These are phyloP conservation scores for Cryptococcus sp. DNA, from an alignment of 1,284 basidiomycete species.

Conservation along the genomic window DNA sequence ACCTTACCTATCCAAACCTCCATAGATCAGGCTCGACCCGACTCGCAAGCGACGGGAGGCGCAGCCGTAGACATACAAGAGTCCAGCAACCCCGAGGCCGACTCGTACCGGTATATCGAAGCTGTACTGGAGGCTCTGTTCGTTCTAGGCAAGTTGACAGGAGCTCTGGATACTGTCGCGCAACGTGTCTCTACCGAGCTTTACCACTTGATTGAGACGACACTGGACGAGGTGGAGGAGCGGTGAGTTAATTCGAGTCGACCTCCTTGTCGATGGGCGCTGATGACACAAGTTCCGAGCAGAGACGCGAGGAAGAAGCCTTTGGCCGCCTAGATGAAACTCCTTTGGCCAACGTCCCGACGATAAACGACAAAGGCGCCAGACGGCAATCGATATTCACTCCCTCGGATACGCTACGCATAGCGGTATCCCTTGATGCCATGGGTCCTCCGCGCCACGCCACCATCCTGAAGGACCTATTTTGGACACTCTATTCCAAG, in stretches of 20 bases:
- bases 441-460: slow-evolving; percentile 70
- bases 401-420: slow-evolving; percentile 52
- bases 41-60: slow-evolving; percentile 11
- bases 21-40: slow-evolving; percentile 17
- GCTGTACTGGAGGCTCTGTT: slow-evolving; percentile 87
- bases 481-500: slow-evolving; percentile 98
- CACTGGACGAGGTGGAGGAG: slow-evolving; percentile 86
- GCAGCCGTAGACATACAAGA: not conserved
- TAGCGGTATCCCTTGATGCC: slow-evolving; percentile 68
- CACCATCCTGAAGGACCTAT: slow-evolving; percentile 84
- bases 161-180: slow-evolving; percentile 74
- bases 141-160: slow-evolving; percentile 81
- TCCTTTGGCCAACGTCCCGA: slow-evolving; percentile 10
- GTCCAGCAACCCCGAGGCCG: slow-evolving; percentile 71
- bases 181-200: slow-evolving; percentile 84
- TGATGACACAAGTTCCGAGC: slow-evolving; percentile 14
- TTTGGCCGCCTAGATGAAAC: slow-evolving; percentile 15
- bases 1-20: slow-evolving; percentile 71
- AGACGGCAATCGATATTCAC: slow-evolving; percentile 17
- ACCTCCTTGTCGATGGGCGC: not conserved
- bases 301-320: slow-evolving; percentile 23
- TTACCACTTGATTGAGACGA: slow-evolving; percentile 77
- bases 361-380: slow-evolving; percentile 7
- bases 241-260: slow-evolving; percentile 54
- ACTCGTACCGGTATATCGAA: slow-evolving; percentile 93